Evolutionary conservation across 257 asterid genomes (phyloP).

Genomic region (Scutellaria baicalensis): DNA sequence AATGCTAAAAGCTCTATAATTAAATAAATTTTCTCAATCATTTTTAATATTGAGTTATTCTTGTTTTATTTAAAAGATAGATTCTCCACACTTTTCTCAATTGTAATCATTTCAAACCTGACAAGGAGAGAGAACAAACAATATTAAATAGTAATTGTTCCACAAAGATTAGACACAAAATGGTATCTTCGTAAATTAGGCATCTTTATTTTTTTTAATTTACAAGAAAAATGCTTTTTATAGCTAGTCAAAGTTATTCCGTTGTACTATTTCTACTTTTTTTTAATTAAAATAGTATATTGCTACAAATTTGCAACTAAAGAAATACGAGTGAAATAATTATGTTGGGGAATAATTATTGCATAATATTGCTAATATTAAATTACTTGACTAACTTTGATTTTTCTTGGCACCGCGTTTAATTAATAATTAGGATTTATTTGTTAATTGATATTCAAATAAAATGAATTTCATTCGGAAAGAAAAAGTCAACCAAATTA

Average conservation of each 20-base stretch:
- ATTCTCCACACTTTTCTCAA: constrained; percentile 15
- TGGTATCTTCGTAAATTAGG: constrained; percentile 25
- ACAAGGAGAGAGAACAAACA: constrained; percentile 23
- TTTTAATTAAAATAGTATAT: neutral
- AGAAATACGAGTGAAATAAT: constrained; percentile 14
- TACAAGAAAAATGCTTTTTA: neutral
- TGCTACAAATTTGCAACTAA: neutral
- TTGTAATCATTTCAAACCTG: constrained; percentile 16
- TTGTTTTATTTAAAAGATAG: neutral
- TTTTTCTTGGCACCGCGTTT: constrained; percentile 17
- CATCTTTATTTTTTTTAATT: neutral
- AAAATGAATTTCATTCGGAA: neutral
- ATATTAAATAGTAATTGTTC: constrained; percentile 14
- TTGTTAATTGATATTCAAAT: neutral
- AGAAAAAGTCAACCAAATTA: constrained; percentile 16
- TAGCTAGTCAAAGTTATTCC: constrained; percentile 25
- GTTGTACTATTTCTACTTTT: neutral
- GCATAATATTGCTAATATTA: neutral
- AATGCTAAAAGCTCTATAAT: too few relatives aligned
- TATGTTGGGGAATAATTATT: constrained; percentile 20
- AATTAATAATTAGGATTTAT: neutral
- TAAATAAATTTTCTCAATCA: neutral
- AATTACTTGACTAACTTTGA: neutral
- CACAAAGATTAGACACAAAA: constrained; percentile 30
- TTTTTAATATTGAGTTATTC: neutral